phyloP scores from a whole-genome alignment of 2,329 filamentous ascomycete genomes.

The Apiospora phragmitis region DNA sequence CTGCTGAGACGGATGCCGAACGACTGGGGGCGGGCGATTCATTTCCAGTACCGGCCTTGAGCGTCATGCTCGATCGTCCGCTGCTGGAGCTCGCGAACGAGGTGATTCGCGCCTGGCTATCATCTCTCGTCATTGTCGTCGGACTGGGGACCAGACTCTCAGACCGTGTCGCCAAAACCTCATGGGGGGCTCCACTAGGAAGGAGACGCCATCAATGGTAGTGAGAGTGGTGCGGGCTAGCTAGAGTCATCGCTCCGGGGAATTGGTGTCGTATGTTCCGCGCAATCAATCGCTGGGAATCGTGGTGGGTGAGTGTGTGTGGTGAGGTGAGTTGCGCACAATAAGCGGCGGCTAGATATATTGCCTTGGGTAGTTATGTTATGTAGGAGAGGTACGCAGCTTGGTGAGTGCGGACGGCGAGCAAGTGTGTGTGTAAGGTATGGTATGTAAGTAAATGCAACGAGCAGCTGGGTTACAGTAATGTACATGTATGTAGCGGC shows the following conservation, averaged over 20 bases:
- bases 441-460: neutral
- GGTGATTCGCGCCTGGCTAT: slow-evolving; percentile 64
- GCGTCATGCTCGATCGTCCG: slow-evolving; percentile 66
- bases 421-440: neutral
- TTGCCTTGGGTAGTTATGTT: neutral
- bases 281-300: neutral
- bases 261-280: slow-evolving; percentile 2
- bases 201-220: slow-evolving; percentile 15
- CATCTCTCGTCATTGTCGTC: slow-evolving; percentile 67
- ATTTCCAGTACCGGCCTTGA: slow-evolving; percentile 42
- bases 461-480: neutral
- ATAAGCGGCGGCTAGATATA: neutral
- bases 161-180: slow-evolving; percentile 8
- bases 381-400: neutral
- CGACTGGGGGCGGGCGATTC: slow-evolving; percentile 25
- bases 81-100: slow-evolving; percentile 67
- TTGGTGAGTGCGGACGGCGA: neutral
- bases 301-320: neutral
- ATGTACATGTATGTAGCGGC: neutral
- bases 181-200: slow-evolving; percentile 19
- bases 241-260: slow-evolving; percentile 14
- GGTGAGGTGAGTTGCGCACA: neutral
- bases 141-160: slow-evolving; percentile 4
- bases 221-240: neutral
- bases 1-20: slow-evolving; percentile 31